Evolutionary conservation across 148 eudicot species (phyloP).

Genomic region (Vaccinium myrtillus): DNA sequence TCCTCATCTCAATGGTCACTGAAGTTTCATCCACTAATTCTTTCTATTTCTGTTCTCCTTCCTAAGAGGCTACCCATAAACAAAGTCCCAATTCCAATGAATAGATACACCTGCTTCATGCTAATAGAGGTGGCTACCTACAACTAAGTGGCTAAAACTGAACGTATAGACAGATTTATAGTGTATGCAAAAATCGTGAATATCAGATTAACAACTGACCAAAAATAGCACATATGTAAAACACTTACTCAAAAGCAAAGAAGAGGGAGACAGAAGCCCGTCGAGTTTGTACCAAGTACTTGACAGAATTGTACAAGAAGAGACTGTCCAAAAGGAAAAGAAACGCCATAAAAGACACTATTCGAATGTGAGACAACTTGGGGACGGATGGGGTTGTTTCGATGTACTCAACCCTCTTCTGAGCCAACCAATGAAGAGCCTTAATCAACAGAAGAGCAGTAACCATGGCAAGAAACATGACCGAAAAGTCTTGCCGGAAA

Average conservation of each 20-base stretch:
- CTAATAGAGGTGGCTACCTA: neutral
- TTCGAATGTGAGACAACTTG: constrained; percentile 73
- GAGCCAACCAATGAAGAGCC: constrained; percentile 99
- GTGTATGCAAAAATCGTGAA: neutral
- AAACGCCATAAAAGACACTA: constrained; percentile 90
- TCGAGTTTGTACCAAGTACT: constrained; percentile 68
- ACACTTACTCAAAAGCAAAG: constrained; percentile 90
- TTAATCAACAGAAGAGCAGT: constrained; percentile 80
- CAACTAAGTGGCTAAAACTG: neutral
- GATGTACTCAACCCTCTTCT: constrained; percentile 94
- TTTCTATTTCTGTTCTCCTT: neutral
- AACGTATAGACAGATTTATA: neutral
- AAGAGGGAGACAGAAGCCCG: constrained; percentile 94
- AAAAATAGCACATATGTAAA: neutral
- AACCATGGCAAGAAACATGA: constrained; percentile 89
- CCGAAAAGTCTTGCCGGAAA: constrained; percentile 93
- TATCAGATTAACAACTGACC: neutral
- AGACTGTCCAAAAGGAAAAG: constrained; percentile 74
- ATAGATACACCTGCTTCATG: neutral
- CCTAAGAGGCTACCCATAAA: neutral
- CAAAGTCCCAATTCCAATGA: neutral
- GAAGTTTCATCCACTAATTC: neutral
- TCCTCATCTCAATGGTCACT: neutral
- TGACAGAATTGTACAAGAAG: constrained; percentile 66
- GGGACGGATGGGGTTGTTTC: constrained; percentile 93